Conservation (phyloP, 2,329 filamentous ascomycete genomes). For the Stagonosporopsis chrysanthemi region DNA sequence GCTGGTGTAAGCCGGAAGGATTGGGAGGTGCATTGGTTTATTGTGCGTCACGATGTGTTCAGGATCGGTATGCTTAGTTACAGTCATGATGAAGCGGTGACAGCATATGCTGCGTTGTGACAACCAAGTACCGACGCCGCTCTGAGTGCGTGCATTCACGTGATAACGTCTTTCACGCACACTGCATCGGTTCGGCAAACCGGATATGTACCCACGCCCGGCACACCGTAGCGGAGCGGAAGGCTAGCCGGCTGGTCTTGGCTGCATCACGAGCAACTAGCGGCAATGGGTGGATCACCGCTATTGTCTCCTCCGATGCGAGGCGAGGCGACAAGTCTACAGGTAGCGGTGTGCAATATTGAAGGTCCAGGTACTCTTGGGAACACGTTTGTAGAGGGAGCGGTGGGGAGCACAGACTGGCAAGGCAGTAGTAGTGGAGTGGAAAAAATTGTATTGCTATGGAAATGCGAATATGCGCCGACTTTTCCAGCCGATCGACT, state of each 20-base stretch:
- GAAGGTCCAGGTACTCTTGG: neutral
- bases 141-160: neutral
- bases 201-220: neutral
- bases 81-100: neutral
- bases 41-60: too few species aligned
- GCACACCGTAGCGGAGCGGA: conserved; percentile 26
- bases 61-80: too few species aligned
- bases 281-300: conserved; percentile 10
- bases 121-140: too few species aligned
- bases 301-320: conserved; percentile 6
- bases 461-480: conserved; percentile 9
- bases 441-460: conserved; percentile 19
- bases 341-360: conserved; percentile 13
- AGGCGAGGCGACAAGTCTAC: conserved; percentile 10
- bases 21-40: neutral
- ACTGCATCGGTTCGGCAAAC: neutral
- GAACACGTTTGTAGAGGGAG: neutral
- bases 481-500: conserved; percentile 12
- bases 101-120: neutral
- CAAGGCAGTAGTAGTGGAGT: conserved; percentile 5
- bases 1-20: neutral
- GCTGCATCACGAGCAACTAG: conserved; percentile 13
- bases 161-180: neutral
- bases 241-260: conserved; percentile 18
- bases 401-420: conserved; percentile 8